These are phyloP conservation scores for Grosmannia penicillata DNA, from an alignment of 2,329 filamentous ascomycete genomes.

Conservation along the genomic window DNA sequence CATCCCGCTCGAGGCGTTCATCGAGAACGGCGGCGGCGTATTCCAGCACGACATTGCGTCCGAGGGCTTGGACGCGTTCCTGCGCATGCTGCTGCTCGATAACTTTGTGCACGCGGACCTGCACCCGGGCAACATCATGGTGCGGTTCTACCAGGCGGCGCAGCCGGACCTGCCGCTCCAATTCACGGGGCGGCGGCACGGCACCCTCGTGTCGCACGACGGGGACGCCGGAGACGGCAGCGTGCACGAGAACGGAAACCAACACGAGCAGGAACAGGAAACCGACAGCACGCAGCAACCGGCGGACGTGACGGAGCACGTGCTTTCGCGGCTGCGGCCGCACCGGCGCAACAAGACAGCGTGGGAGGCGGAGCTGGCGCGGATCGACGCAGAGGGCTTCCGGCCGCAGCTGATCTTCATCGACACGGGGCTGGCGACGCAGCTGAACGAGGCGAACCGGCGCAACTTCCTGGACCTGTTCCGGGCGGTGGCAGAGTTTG, in stretches of 20 bases:
- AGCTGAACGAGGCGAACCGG: slow-evolving; percentile 76
- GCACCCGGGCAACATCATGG: slow-evolving; percentile 98
- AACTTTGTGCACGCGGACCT: slow-evolving; percentile 96
- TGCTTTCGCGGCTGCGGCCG: slow-evolving; percentile 66
- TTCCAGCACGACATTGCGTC: slow-evolving; percentile 92
- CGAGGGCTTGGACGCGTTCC: slow-evolving; percentile 86
- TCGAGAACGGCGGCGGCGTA: slow-evolving; percentile 79
- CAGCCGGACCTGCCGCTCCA: slow-evolving; percentile 47
- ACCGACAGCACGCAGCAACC: background rate
- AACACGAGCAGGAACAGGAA: background rate
- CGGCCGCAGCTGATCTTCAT: slow-evolving; percentile 94
- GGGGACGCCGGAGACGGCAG: too few species aligned
- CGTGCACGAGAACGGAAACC: too few species aligned
- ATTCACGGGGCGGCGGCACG: background rate
- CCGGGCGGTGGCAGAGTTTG: slow-evolving; percentile 89
- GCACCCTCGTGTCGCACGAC: too few species aligned
- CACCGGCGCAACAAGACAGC: slow-evolving; percentile 47
- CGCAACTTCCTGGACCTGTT: slow-evolving; percentile 91
- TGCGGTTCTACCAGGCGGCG: slow-evolving; percentile 83
- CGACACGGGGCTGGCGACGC: slow-evolving; percentile 87
- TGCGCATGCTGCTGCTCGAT: slow-evolving; percentile 92
- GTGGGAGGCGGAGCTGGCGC: slow-evolving; percentile 60
- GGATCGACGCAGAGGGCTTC: slow-evolving; percentile 78
- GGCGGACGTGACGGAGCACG: slow-evolving; percentile 73
- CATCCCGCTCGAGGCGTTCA: slow-evolving; percentile 77